A percentile compares a stretch with the other conserved stretches of the same genome.
phyloP scores from a whole-genome alignment of 2,329 filamentous ascomycete species.

The Beauveria pseudobassiana region DNA sequence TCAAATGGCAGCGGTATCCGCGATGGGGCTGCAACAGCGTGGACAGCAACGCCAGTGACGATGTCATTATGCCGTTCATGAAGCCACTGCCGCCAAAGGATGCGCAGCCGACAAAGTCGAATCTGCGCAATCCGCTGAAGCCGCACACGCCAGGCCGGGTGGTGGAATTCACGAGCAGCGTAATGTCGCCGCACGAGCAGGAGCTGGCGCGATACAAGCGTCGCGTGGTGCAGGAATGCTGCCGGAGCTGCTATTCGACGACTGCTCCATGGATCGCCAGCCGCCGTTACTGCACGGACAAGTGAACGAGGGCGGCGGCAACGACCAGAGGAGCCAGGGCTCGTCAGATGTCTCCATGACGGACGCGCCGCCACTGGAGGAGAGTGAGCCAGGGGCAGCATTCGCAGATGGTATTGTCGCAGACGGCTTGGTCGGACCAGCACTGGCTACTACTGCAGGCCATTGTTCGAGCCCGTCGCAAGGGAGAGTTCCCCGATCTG shows the following conservation, averaged over 20 bases:
- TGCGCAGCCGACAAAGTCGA: constrained; percentile 51
- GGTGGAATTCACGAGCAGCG: constrained; percentile 49
- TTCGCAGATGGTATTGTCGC: constrained; percentile 24
- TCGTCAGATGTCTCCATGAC: constrained; percentile 20
- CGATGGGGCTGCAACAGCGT: constrained; percentile 21
- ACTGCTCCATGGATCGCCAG: constrained; percentile 9
- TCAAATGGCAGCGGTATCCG: constrained; percentile 34
- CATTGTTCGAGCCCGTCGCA: constrained; percentile 41
- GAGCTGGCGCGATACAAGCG: constrained; percentile 26
- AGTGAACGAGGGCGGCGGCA: constrained; percentile 12
- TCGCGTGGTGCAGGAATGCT: constrained; percentile 14
- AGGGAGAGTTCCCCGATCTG: constrained; percentile 26
- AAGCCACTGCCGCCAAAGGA: constrained; percentile 42
- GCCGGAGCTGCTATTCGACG: constrained; percentile 14
- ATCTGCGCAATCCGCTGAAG: constrained; percentile 49
- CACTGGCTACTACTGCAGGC: constrained; percentile 49
- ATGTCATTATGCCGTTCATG: constrained; percentile 32
- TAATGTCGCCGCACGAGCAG: constrained; percentile 38
- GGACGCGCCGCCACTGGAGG: constrained; percentile 19
- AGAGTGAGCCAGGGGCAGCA: background rate
- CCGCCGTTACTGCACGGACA: background rate
- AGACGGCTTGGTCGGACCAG: constrained; percentile 38
- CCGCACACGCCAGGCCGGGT: constrained; percentile 50
- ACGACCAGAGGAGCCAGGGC: constrained; percentile 28
- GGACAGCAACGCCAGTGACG: constrained; percentile 23